phyloP scores from a whole-genome alignment of 2,329 filamentous ascomycete genomes.

The Fusarium sp. region DNA sequence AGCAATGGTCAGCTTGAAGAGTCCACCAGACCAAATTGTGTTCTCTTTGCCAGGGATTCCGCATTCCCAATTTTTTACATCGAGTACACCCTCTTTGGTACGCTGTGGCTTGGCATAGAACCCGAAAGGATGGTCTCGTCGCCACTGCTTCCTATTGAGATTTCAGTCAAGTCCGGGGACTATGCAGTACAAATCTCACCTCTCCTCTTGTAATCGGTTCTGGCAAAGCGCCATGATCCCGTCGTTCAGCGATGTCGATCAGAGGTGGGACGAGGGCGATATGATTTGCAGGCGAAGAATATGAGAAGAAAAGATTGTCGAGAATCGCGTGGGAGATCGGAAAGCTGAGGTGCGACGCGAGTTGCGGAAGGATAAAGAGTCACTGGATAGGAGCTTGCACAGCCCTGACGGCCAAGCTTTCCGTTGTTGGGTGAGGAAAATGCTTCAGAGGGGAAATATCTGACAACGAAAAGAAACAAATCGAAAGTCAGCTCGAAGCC shows the following conservation, averaged over 20 bases:
- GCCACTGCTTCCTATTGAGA: constrained; percentile 85
- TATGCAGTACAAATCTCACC: constrained; percentile 61
- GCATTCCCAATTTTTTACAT: constrained; percentile 96
- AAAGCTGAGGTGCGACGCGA: constrained; percentile 5
- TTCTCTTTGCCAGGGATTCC: constrained; percentile 95
- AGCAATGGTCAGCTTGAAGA: constrained; percentile 92
- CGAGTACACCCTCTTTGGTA: constrained; percentile 81
- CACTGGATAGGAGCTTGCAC: neutral
- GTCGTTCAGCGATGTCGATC: neutral
- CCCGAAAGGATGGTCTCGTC: constrained; percentile 95
- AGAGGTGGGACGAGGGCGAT: constrained; percentile 3
- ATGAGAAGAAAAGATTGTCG: constrained; percentile 12
- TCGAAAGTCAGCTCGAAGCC: constrained; percentile 21
- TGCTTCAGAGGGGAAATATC: neutral
- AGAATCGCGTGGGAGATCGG: constrained; percentile 5
- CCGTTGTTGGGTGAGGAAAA: neutral
- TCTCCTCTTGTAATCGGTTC: constrained; percentile 88
- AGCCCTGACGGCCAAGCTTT: neutral
- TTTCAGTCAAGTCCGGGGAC: constrained; percentile 31
- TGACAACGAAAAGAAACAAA: constrained; percentile 14
- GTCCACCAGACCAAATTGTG: constrained; percentile 96
- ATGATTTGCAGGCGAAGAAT: constrained; percentile 6
- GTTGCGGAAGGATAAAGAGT: constrained; percentile 1
- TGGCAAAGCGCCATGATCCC: constrained; percentile 84
- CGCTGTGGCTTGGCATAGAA: constrained; percentile 93